Base-by-base conservation (phyloP, 331 rosid species). In the Stylosanthes scabra region DNA sequence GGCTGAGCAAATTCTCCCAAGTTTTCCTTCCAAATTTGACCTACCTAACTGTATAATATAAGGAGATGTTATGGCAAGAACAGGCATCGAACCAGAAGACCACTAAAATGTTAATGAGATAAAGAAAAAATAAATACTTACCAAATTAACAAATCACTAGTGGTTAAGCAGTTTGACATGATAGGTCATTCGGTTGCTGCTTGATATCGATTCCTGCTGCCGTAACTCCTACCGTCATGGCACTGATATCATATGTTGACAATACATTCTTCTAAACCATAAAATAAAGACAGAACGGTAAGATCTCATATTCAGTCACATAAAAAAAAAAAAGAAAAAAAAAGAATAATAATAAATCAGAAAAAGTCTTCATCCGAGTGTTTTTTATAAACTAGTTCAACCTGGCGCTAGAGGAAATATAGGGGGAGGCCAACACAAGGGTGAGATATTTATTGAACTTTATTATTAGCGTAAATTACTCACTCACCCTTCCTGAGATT, bases 221-320 rank as follows among this genome's bases (percentile, higher is more conserved):
- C 28, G 83, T 56, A 37, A 79, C 79, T 72, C 77, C 88, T 66
- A 11, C 75, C 27, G 84, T 76, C 71, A 76, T 75, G 37, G 72
- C 59, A 63, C 67, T 74, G 57, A 56, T 81, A 68, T 88, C 94
- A 67, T 83, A 81, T 40, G 91, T 80, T 70, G 93, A 88, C 85
- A 91, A 50, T 66, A 72, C 86, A 50, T 74, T 75, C 83, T 76
- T 83, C 98, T 89, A 88, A 77, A 81, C 77, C 54, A 71, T 75
- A n/a, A 64, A 65, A 73, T 41, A 56, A 34, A 39, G 46, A 72
- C 72, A 37, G 65, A 68, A 16, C 13, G 46, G 70, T 76, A 60
- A 80, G 56, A 65, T 9, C 5, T 63, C 5, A 63, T 63, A 70
- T 14, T 66, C 40, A 44, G 16, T 40, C 59, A 54, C 10, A 69